Evolutionary conservation across 148 eudicot species (phyloP), one percentile per base, ranked within the genome.

Genomic region (Silene uniflora): DNA sequence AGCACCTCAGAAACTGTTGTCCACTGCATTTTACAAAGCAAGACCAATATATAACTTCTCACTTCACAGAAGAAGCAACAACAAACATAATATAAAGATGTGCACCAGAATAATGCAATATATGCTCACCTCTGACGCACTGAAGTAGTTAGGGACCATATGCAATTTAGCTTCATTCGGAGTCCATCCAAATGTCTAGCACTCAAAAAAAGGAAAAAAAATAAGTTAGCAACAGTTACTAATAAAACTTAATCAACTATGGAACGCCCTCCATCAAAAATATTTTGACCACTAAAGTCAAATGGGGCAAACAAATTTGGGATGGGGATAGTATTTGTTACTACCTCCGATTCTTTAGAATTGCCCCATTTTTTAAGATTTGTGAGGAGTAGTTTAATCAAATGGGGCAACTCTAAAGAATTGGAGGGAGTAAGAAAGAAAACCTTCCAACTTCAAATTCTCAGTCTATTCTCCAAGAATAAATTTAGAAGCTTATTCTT

Each of bases 151-250:
- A 35, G 79, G 85, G 73, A 94, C 93, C 98, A 94, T 86, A 85
- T 94, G 98, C 82, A 92, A 77, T 81, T 88, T 89, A 66, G 93
- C 97, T 86, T 92, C 96, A 77, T 83, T 88, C 71, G 88, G 88
- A 64, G 89, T 85, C 98, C 98, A 94, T 69, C 97, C 97, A 86
- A 94, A 90, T 32, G 84, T 88, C 98, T 94, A 75, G 18, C 6
- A 68, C 23, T 67, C 42, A 76, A 27, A 61, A 70, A 56, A 54
- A n/a, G n/a, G 16, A 80, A 22, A 35, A 69, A 55, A 3, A 39
- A 39, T n/a, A 39, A 39, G 44, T 22, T 4, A 58, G 63, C 29
- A 73, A 66, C 27, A 66, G 35, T 29, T 8, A 29, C 12, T 17
- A 18, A 23, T 10, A 27, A 24, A 12, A 12, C 13, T 32, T 32